Evolutionary conservation across 192 early-diverging fungal genomes (phyloP), one percentile per base, ranked within the genome.

Genomic region (Podila horticola): DNA sequence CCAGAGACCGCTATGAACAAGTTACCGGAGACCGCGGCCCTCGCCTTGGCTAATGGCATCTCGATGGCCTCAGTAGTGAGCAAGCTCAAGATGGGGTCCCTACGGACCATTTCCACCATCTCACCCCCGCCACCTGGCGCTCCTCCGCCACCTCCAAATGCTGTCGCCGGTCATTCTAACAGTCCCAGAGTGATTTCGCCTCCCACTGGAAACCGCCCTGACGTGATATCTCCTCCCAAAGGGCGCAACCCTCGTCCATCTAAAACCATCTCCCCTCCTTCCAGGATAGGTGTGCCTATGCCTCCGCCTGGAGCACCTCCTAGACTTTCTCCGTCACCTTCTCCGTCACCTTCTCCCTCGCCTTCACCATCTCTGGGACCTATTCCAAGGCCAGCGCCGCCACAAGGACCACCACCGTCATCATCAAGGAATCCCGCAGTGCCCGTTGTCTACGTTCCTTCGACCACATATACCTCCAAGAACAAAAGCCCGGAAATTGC

Each of bases 161-260:
- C 76, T 20, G 66, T 72, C n/a, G 76, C 76, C 26, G 76, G 76
- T 22, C 76, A 79, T 28, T 79, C 76, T 34, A 79, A 79, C 41
- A 58, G 50, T 10, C 76, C 76, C 1, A 51, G 76, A 38, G 76
- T 79, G 36, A 72, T 79, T 51, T 79, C 76, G 15, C 76, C 76
- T 5, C 64, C 70, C 11, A 31, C 74, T 12, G 17, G 22, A 26
- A 38, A 24, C 24, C 74, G 74, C 20, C 61, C 67, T 8, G 24
- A 34, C 28, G 41, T 57, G 5, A 52, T 69, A 0, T 75, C 74
- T 10, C 74, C 74, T 6, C 66, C 66, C 12, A 65, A 66, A 30
- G 45, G 62, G 12, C 59, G 62, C 17, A 24, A 48, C 6, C 69
- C 59, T 10, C 58, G 66, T 24, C 50, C 76, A 20, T 79, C 76